Conservation (phyloP, 2,329 filamentous ascomycete species). For the Alternaria sp. region DNA sequence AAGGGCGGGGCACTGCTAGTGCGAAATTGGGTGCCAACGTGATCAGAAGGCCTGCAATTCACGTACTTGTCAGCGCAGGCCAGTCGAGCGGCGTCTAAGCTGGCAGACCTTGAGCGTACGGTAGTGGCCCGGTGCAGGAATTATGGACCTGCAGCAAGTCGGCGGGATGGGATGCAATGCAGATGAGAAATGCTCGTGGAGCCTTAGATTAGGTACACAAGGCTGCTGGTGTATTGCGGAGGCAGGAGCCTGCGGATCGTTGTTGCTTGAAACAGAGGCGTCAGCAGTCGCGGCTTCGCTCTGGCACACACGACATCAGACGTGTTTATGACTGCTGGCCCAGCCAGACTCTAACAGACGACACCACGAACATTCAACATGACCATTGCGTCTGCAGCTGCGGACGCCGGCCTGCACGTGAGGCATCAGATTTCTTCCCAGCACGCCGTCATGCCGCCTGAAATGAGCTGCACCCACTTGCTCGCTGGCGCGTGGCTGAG, state of each 20-base stretch:
- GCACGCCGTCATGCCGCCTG: conserved; percentile 29
- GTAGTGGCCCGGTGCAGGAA: conserved; percentile 17
- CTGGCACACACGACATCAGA: not conserved
- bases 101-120: conserved; percentile 2
- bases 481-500: conserved; percentile 35
- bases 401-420: conserved; percentile 33
- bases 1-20: conserved; percentile 33
- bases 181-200: conserved; percentile 20
- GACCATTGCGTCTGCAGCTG: conserved; percentile 18
- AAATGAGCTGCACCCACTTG: conserved; percentile 28
- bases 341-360: not conserved
- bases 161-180: conserved; percentile 6
- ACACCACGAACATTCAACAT: conserved; percentile 8
- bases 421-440: conserved; percentile 30
- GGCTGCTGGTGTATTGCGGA: conserved; percentile 15
- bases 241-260: conserved; percentile 26
- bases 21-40: conserved; percentile 25
- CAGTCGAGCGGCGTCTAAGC: conserved; percentile 14
- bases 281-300: conserved; percentile 30
- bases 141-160: conserved; percentile 22
- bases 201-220: conserved; percentile 15
- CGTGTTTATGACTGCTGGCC: not conserved
- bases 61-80: conserved; percentile 15
- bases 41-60: conserved; percentile 22
- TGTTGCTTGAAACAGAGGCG: conserved; percentile 33